Percentiles rank a stretch among this genome's conserved stretches.
phyloP scores from a whole-genome alignment of 352 stramenopile genomes.

The Thalassiosira livingstoniorum region DNA sequence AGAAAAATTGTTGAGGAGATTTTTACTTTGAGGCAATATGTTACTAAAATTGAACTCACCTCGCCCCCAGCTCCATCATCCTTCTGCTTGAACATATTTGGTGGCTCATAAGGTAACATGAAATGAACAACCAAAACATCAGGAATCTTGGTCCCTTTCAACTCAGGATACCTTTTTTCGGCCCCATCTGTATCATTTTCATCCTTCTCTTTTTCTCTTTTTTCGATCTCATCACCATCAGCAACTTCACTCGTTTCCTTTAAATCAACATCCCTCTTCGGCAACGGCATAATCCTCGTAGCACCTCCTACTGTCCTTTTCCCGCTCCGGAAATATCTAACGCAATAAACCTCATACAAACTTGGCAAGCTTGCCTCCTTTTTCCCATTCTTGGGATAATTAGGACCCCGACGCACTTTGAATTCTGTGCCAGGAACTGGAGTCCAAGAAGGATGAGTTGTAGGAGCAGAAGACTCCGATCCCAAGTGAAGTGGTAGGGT shows the following conservation, averaged over 20 bases:
- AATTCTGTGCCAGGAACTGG: slow-evolving; percentile 52
- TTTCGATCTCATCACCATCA: slow-evolving; percentile 9
- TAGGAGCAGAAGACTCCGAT: slow-evolving; percentile 29
- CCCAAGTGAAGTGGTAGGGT: slow-evolving; percentile 43
- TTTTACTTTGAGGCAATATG: too few relatives aligned
- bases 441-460: slow-evolving; percentile 49
- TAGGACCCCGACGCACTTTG: slow-evolving; percentile 58
- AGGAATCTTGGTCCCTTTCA: slow-evolving; percentile 51
- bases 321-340: slow-evolving; percentile 48
- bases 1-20: too few relatives aligned
- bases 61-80: slow-evolving; percentile 61
- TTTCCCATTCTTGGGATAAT: slow-evolving; percentile 64
- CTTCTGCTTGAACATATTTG: slow-evolving; percentile 66
- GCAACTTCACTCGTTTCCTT: neutral
- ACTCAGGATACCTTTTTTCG: slow-evolving; percentile 36
- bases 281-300: slow-evolving; percentile 55
- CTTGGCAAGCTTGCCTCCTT: slow-evolving; percentile 53
- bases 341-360: slow-evolving; percentile 67
- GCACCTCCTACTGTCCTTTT: slow-evolving; percentile 50
- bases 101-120: slow-evolving; percentile 63
- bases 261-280: slow-evolving; percentile 11
- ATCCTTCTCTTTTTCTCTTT: neutral
- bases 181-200: neutral
- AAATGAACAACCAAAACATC: slow-evolving; percentile 67
- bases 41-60: neutral